These are phyloP conservation scores for Diaporthe longicolla DNA, from an alignment of 2,329 filamentous ascomycete species.

Conservation along the genomic window DNA sequence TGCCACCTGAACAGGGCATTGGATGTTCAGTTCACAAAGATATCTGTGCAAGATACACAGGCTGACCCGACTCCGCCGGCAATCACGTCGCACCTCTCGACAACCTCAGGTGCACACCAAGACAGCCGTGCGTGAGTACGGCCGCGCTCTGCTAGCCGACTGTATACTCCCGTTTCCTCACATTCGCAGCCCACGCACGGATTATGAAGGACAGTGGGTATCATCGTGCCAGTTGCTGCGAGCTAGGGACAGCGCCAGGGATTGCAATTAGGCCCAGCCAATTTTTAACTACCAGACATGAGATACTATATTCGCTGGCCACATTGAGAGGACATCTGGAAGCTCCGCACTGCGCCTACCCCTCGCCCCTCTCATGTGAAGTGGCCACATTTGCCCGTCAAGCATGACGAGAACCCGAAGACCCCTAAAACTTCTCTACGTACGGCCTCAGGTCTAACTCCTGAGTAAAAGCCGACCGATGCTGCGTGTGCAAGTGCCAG, in stretches of 20 bases:
- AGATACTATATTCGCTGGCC: constrained; percentile 18
- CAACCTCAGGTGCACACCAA: constrained; percentile 41
- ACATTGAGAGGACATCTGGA: too few species aligned
- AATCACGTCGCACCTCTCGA: constrained; percentile 41
- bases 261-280: constrained; percentile 35
- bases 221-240: constrained; percentile 34
- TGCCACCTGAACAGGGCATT: constrained; percentile 36
- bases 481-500: constrained; percentile 87
- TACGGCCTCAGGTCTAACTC: constrained; percentile 86
- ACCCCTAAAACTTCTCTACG: constrained; percentile 82
- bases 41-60: constrained; percentile 24
- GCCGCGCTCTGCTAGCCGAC: constrained; percentile 34
- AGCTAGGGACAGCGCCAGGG: constrained; percentile 27
- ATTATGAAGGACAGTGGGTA: constrained; percentile 33
- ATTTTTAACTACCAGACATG: constrained; percentile 18
- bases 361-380: background rate
- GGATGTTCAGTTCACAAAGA: constrained; percentile 4
- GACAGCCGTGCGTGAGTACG: constrained; percentile 36
- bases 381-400: background rate
- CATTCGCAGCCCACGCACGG: constrained; percentile 31
- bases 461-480: constrained; percentile 82
- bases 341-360: background rate
- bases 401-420: background rate
- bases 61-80: constrained; percentile 34
- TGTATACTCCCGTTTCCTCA: constrained; percentile 23